Conservation (phyloP, 768 basidiomycete genomes). For the Suillus clintonianus region DNA sequence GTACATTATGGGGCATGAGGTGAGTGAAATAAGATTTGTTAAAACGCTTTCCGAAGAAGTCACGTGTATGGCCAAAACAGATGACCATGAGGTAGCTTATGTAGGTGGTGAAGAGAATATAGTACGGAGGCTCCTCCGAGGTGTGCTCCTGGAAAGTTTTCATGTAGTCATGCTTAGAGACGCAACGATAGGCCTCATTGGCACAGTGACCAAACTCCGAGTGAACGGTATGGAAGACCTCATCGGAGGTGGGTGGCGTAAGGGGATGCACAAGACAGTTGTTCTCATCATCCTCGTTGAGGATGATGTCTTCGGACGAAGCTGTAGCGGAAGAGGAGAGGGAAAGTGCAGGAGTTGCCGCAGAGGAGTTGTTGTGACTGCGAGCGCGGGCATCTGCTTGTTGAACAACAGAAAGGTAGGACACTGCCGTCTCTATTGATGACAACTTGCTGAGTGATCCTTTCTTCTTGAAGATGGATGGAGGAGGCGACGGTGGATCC, state of each 20-base stretch:
- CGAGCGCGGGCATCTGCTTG: slow-evolving; percentile 71
- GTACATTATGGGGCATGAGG: slow-evolving; percentile 80
- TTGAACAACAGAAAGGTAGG: slow-evolving; percentile 65
- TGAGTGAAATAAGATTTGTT: slow-evolving; percentile 70
- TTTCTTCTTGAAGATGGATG: slow-evolving; percentile 68
- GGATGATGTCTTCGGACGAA: slow-evolving; percentile 66
- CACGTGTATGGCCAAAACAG: slow-evolving; percentile 87
- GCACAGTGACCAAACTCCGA: slow-evolving; percentile 92
- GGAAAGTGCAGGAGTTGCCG: slow-evolving; percentile 68
- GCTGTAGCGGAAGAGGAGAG: slow-evolving; percentile 72
- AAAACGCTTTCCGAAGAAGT: slow-evolving; percentile 91
- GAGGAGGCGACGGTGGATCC: slow-evolving; percentile 47
- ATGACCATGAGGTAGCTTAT: slow-evolving; percentile 93
- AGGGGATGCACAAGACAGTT: slow-evolving; percentile 63
- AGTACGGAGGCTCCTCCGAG: slow-evolving; percentile 89
- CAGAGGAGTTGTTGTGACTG: slow-evolving; percentile 45
- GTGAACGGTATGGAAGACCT: slow-evolving; percentile 77
- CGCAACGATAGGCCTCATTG: slow-evolving; percentile 71
- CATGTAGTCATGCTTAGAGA: slow-evolving; percentile 55
- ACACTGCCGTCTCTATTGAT: slow-evolving; percentile 52
- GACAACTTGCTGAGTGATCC: slow-evolving; percentile 34
- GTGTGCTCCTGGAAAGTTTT: slow-evolving; percentile 52
- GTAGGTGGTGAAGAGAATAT: slow-evolving; percentile 89
- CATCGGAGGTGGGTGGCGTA: slow-evolving; percentile 78
- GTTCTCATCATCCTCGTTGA: slow-evolving; percentile 55